These are phyloP conservation scores for Candida corydali DNA, from an alignment of 805 yeast species.

Conservation along the genomic window DNA sequence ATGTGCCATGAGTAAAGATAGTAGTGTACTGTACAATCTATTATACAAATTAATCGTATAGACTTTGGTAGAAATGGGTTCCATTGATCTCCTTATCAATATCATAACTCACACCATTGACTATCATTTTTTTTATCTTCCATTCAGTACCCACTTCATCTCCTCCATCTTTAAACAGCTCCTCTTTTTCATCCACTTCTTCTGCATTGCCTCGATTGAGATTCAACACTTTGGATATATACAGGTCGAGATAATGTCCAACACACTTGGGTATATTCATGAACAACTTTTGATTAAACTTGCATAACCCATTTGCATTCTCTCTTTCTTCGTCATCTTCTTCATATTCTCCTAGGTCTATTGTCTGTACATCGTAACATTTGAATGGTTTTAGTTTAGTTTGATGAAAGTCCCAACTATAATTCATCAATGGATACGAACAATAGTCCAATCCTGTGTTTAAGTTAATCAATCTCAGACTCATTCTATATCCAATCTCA, in stretches of 20 bases:
- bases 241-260: constrained; percentile 31
- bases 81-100: constrained; percentile 38
- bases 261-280: constrained; percentile 16
- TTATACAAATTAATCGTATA: constrained; percentile 5
- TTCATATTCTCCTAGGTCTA: constrained; percentile 35
- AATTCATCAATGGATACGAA: constrained; percentile 17
- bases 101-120: constrained; percentile 32
- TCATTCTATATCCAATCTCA: constrained; percentile 43
- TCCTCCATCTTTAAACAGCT: constrained; percentile 34
- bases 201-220: constrained; percentile 42
- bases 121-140: constrained; percentile 20
- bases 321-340: constrained; percentile 25
- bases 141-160: constrained; percentile 13
- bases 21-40: background rate
- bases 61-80: constrained; percentile 26
- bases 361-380: constrained; percentile 29
- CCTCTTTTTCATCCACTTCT: constrained; percentile 21
- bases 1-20: too few species aligned
- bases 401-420: constrained; percentile 31
- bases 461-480: constrained; percentile 24
- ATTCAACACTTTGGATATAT: constrained; percentile 27
- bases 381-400: constrained; percentile 18
- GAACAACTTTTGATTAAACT: constrained; percentile 10
- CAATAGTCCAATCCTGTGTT: constrained; percentile 11
- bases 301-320: constrained; percentile 10